A percentile compares a stretch with the other conserved stretches of the same genome.
Conservation (phyloP, 768 basidiomycete genomes). For the Agrocybe praecox region DNA sequence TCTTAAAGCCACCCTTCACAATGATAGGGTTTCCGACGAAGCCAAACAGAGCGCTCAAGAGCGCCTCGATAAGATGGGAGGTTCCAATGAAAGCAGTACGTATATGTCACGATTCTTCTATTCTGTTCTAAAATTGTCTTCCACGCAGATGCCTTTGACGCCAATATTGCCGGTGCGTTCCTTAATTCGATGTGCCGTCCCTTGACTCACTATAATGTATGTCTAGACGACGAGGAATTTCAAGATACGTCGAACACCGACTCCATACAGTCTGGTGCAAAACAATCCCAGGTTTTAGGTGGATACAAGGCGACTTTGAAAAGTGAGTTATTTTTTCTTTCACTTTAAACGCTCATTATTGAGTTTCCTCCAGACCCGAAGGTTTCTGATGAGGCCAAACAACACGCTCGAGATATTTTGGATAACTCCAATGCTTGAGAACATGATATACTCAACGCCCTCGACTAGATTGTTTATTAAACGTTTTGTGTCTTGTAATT, state of each 20-base stretch:
- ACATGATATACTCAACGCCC: background rate
- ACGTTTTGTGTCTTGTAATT: too few species aligned
- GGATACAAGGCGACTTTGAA: slow-evolving; percentile 26
- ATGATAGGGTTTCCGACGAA: slow-evolving; percentile 54
- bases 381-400: slow-evolving; percentile 41
- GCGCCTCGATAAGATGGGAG: slow-evolving; percentile 28
- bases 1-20: slow-evolving; percentile 58
- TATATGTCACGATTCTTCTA: too few species aligned
- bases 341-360: too few species aligned
- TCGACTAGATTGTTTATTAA: too few species aligned
- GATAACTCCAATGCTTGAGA: slow-evolving; percentile 3
- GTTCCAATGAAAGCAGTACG: background rate
- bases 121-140: background rate
- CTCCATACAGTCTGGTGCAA: background rate
- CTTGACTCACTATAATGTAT: too few species aligned
- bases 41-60: slow-evolving; percentile 50
- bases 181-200: too few species aligned
- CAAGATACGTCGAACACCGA: too few species aligned
- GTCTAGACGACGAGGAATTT: too few species aligned
- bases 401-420: slow-evolving; percentile 10
- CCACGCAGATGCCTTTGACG: background rate
- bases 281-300: background rate
- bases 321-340: slow-evolving; percentile 13
- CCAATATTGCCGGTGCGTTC: too few species aligned
- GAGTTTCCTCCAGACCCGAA: slow-evolving; percentile 28